A percentile compares a stretch with the other conserved stretches of the same genome.
Conservation (phyloP, 177 flowering plant species). For the Tripterygium wilfordii region DNA sequence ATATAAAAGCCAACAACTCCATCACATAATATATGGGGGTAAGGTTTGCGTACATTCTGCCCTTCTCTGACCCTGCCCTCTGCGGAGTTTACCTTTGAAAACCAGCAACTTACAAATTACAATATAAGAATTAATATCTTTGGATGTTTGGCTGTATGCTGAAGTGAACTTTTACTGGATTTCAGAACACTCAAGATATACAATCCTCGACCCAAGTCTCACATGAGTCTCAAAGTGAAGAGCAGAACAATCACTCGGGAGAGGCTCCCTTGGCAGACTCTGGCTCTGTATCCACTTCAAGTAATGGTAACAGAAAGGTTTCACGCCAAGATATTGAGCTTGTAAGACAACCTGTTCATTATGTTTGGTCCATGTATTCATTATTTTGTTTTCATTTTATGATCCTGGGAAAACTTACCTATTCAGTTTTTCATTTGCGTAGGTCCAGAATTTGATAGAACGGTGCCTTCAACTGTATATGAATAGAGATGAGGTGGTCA, state of each 20-base stretch:
- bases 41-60: no score
- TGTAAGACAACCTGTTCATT: slow-evolving; percentile 36
- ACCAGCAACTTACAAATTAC: no score
- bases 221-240: slow-evolving; percentile 71
- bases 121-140: no score
- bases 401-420: background rate
- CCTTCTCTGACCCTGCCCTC: no score
- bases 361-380: no score
- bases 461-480: slow-evolving; percentile 88
- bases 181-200: slow-evolving; percentile 44
- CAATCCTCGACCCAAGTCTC: slow-evolving; percentile 56
- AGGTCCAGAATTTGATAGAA: slow-evolving; percentile 97
- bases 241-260: slow-evolving; percentile 40
- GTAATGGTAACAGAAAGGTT: slow-evolving; percentile 72
- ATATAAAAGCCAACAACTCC: no score
- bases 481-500: slow-evolving; percentile 90
- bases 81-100: no score
- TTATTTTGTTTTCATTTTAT: background rate
- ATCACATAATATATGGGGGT: no score
- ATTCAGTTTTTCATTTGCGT: no score
- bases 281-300: slow-evolving; percentile 66
- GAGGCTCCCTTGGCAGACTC: slow-evolving; percentile 71
- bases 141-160: no score
- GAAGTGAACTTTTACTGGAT: slow-evolving; percentile 27
- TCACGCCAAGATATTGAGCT: slow-evolving; percentile 94